Evolutionary conservation across 2,329 filamentous ascomycete species (phyloP), one percentile per base, ranked within the genome.

Genomic region (Fusarium nematophilum): DNA sequence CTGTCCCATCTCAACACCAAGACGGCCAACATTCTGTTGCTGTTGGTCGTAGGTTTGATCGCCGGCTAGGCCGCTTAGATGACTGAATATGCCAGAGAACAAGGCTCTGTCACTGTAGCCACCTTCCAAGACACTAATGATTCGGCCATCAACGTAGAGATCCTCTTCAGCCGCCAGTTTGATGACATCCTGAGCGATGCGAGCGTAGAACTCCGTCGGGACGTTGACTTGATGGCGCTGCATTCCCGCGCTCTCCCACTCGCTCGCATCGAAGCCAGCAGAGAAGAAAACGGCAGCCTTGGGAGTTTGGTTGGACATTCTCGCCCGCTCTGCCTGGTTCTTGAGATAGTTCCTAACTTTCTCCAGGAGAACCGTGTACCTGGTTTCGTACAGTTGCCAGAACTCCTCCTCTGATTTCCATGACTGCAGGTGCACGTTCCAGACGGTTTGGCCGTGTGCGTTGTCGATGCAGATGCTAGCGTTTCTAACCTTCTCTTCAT

Each of bases 211-310:
- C 47, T 94, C 92, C 0, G 94, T 99, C 0, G 95, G 94, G 3
- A 99, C 95, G 70, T 97, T 97, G 69, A 97, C 93, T 53, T 91
- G 90, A 75, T 99, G 95, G 39, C 95, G 86, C 75, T 99, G 95
- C 95, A 99, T 99, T 3, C 92, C 92, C 4, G 85, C 81, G 14
- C 90, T 88, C 74, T 99, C 95, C 88, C 91, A 96, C 72, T 99
- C 93, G 71, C 93, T 97, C 3, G 95, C 95, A 76, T 99, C 95
- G 64, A 99, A 99, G 0, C 95, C 96, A 3, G 95, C 93, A 38
- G 94, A 98, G 43, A 99, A 79, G 77, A 99, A 99, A 38, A 99
- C 93, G 27, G 92, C 94, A 2, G 91, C 91, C 69, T 90, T 94
- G 4, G 93, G 90, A 18, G 79, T 79, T 27, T 87, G 83, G 31